These are phyloP conservation scores for Thinopyrum obtusiflorum DNA, from an alignment of 202 grass and related monocot genomes.

Conservation along the genomic window DNA sequence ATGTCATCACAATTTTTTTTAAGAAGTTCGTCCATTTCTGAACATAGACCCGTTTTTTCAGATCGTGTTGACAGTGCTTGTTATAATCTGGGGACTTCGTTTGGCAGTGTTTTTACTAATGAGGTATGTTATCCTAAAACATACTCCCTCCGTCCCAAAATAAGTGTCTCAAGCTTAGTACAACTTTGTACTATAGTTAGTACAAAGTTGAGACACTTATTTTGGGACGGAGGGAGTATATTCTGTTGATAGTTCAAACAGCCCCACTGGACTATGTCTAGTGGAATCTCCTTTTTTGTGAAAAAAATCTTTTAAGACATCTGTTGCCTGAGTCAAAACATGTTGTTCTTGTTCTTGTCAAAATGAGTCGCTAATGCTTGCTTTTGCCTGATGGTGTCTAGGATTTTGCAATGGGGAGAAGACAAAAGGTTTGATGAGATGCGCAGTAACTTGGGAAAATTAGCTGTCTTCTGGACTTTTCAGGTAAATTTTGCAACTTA, in stretches of 20 bases:
- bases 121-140: slow-evolving; percentile 51
- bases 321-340: not conserved
- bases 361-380: slow-evolving; percentile 7
- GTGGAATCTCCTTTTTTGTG: not conserved
- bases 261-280: not conserved
- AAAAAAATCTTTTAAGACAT: not conserved
- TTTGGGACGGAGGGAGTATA: not conserved
- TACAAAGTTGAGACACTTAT: no score
- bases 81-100: slow-evolving; percentile 79
- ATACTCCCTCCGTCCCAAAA: no score
- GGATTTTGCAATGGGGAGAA: slow-evolving; percentile 93
- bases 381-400: slow-evolving; percentile 35
- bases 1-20: not conserved
- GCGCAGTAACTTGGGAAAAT: slow-evolving; percentile 68
- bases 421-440: slow-evolving; percentile 86
- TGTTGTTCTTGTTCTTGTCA: not conserved
- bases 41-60: slow-evolving; percentile 40
- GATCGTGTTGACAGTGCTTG: slow-evolving; percentile 75
- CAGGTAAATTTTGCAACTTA: slow-evolving; percentile 54
- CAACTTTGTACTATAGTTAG: no score
- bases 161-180: no score
- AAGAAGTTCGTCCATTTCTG: slow-evolving; percentile 16
- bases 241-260: not conserved
- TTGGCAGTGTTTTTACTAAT: slow-evolving; percentile 79
- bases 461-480: slow-evolving; percentile 85